Evolutionary conservation across 305 asterid species (phyloP), one percentile per base, ranked within the genome.

Genomic region (Fraxinus greggii): DNA sequence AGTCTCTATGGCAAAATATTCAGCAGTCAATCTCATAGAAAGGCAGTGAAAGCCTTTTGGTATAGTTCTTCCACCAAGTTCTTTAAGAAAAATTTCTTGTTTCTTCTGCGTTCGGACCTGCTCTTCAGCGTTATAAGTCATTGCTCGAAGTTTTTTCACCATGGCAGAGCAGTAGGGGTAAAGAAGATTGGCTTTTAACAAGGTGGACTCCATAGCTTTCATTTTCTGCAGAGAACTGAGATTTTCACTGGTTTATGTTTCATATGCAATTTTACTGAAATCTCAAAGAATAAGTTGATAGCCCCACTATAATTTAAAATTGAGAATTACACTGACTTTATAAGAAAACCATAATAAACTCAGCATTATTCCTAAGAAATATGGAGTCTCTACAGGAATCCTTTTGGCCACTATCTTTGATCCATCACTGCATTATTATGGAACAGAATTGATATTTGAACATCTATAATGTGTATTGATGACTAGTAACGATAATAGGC

Each of bases 41-140:
- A 96, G 97, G 84, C 99, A 96, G 83, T 94, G 99, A 83, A 92
- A 89, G 84, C 97, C 95, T 90, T 92, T 94, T 0, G 98, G 94
- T 29, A 94, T 92, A 82, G 97, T 92, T 88, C 98, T 91, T 89
- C 94, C 99, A 87, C 98, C 90, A 56, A 94, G 91, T 75, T 85
- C 90, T 84, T 88, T 85, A 75, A 96, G 98, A 91, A 91, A 96
- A 29, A 83, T 45, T 80, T 91, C 94, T 83, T 93, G 97, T 79
- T 80, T 90, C 86, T 89, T 90, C 56, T 91, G 94, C 32, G 90
- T 79, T 78, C 85, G 90, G 63, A 91, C 92, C 90, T 93, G 98
- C 86, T 90, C 95, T 86, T 96, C 99, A 40, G 97, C 92, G 83
- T 81, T 93, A 86, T 91, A 83, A 54, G 91, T 90, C 99, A 96